Evolutionary conservation across 768 basidiomycete genomes (phyloP).

Genomic region (Hebeloma cylindrosporum): DNA sequence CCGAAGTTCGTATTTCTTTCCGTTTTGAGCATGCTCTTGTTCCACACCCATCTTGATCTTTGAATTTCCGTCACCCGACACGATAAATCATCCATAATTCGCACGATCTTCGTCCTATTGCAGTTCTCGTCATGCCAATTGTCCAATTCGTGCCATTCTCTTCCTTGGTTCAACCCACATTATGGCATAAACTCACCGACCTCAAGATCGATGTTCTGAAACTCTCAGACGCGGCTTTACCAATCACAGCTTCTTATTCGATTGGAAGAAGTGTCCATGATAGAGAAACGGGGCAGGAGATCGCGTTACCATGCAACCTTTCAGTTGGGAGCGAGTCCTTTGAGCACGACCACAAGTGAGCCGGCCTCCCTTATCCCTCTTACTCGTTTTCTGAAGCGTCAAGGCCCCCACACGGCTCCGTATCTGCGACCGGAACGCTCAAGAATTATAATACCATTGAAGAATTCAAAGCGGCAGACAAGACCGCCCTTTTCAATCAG

Average conservation of each 20-base stretch:
- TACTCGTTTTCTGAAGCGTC: conserved; percentile 8
- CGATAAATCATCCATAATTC: neutral
- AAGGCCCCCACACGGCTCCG: conserved; percentile 50
- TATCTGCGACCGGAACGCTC: conserved; percentile 61
- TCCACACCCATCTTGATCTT: neutral
- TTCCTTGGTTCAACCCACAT: conserved; percentile 83
- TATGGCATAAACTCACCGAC: conserved; percentile 89
- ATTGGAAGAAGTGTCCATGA: conserved; percentile 73
- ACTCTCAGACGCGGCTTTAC: conserved; percentile 70
- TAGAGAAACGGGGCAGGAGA: conserved; percentile 70
- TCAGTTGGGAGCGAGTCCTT: conserved; percentile 68
- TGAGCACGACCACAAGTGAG: conserved; percentile 45
- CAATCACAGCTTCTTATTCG: conserved; percentile 67
- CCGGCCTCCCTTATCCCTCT: neutral
- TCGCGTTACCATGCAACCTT: conserved; percentile 70
- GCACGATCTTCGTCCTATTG: neutral
- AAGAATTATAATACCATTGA: conserved; percentile 98
- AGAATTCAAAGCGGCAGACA: conserved; percentile 89
- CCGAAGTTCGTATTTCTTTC: neutral
- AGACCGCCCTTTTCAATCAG: conserved; percentile 80
- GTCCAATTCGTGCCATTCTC: conserved; percentile 90
- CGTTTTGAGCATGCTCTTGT: neutral
- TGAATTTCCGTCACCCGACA: neutral
- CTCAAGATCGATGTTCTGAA: conserved; percentile 91
- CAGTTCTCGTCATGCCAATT: conserved; percentile 51